A percentile compares a stretch with the other conserved stretches of the same genome.
phyloP scores from a whole-genome alignment of 2,329 filamentous ascomycete genomes.

The Pestalotiopsis sp. region DNA sequence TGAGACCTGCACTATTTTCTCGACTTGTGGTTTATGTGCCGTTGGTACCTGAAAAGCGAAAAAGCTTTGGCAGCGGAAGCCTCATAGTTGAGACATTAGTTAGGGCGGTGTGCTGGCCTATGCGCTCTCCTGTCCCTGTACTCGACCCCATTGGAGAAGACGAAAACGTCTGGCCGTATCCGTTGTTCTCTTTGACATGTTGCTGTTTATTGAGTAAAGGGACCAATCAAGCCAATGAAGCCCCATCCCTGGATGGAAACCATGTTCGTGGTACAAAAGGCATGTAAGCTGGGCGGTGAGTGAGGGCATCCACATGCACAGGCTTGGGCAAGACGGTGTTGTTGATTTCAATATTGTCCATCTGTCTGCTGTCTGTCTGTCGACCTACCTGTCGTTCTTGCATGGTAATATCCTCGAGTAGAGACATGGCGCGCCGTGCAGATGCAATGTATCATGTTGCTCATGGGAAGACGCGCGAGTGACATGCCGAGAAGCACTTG shows the following conservation, averaged over 20 bases:
- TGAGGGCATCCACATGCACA: neutral
- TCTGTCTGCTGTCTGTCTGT: too few relatives aligned
- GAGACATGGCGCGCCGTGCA: neutral
- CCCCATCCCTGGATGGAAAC: neutral
- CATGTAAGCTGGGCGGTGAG: neutral
- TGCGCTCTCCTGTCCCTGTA: neutral
- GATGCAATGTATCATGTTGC: neutral
- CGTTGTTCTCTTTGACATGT: neutral
- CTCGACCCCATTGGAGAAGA: neutral
- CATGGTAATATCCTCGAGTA: neutral
- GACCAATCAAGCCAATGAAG: neutral
- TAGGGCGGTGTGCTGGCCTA: neutral
- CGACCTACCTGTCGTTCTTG: neutral
- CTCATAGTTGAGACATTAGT: neutral
- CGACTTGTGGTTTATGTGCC: neutral
- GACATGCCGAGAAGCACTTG: neutral
- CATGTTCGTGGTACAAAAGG: neutral
- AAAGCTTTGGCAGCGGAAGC: neutral
- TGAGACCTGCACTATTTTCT: neutral
- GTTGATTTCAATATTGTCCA: too few relatives aligned
- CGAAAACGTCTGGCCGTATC: neutral
- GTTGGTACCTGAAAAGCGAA: neutral
- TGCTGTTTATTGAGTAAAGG: neutral
- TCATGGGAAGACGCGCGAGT: neutral
- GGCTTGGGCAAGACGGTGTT: neutral